Evolutionary conservation across 108 stramenopile species (phyloP).

Genomic region (Nitzschia sp.): DNA sequence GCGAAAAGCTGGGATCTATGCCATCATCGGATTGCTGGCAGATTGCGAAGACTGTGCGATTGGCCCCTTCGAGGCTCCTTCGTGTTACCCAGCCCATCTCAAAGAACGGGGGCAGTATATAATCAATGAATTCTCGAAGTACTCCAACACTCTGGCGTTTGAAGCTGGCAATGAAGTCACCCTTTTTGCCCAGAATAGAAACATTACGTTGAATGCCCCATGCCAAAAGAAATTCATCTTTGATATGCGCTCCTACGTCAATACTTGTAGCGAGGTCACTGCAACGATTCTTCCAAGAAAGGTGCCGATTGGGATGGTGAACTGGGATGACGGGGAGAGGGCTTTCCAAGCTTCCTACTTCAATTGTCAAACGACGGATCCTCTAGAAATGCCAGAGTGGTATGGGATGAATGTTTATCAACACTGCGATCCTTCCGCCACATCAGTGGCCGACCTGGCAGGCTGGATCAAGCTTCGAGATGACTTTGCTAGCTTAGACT

Average conservation of each 20-base stretch:
- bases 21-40: constrained; percentile 34
- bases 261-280: constrained; percentile 13
- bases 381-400: constrained; percentile 44
- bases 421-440: constrained; percentile 35
- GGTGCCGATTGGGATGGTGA: constrained; percentile 42
- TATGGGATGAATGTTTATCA: constrained; percentile 48
- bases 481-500: constrained; percentile 15
- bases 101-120: constrained; percentile 45
- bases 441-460: constrained; percentile 8
- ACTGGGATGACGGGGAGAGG: constrained; percentile 25
- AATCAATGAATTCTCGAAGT: constrained; percentile 48
- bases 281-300: constrained; percentile 26
- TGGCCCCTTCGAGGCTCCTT: constrained; percentile 35
- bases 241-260: constrained; percentile 47
- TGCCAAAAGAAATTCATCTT: constrained; percentile 56
- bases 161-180: constrained; percentile 52
- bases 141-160: constrained; percentile 43
- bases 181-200: constrained; percentile 11
- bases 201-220: constrained; percentile 33
- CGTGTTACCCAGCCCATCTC: constrained; percentile 40
- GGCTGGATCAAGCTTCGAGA: constrained; percentile 25
- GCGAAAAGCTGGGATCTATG: constrained; percentile 51
- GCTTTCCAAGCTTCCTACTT: constrained; percentile 26
- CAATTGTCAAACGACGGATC: constrained; percentile 40
- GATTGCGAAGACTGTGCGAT: constrained; percentile 43